Evolutionary conservation across 345 rosid genomes (phyloP).

Genomic region (Eucalyptus dawsonii): DNA sequence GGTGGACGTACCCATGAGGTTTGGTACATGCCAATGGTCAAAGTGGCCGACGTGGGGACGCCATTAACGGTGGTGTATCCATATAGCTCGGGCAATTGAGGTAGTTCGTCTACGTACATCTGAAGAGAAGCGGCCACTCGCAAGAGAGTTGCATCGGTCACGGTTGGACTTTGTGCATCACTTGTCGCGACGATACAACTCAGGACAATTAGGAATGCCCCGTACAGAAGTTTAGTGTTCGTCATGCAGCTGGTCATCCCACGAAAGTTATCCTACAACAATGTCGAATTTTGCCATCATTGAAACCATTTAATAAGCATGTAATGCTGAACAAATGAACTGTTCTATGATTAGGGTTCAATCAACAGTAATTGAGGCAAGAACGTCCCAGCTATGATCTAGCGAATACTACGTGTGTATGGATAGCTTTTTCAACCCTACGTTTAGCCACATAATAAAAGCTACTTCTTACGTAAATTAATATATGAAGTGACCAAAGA

Average conservation of each 20-base stretch:
- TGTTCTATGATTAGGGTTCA: neutral
- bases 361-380: neutral
- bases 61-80: constrained; percentile 24
- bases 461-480: neutral
- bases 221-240: neutral
- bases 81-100: constrained; percentile 36
- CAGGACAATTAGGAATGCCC: neutral
- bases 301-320: neutral
- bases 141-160: neutral
- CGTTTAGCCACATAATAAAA: neutral
- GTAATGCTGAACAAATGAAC: neutral
- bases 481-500: neutral
- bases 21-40: constrained; percentile 60
- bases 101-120: constrained; percentile 65
- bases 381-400: neutral
- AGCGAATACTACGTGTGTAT: neutral
- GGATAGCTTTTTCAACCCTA: neutral
- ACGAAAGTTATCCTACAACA: neutral
- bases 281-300: neutral
- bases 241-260: neutral
- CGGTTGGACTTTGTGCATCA: neutral
- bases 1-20: constrained; percentile 41
- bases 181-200: neutral
- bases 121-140: constrained; percentile 3
- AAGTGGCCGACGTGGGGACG: constrained; percentile 15